Evolutionary conservation across 768 basidiomycete genomes (phyloP), one percentile per base, ranked within the genome.

Genomic region (Boletus rubescentipes): DNA sequence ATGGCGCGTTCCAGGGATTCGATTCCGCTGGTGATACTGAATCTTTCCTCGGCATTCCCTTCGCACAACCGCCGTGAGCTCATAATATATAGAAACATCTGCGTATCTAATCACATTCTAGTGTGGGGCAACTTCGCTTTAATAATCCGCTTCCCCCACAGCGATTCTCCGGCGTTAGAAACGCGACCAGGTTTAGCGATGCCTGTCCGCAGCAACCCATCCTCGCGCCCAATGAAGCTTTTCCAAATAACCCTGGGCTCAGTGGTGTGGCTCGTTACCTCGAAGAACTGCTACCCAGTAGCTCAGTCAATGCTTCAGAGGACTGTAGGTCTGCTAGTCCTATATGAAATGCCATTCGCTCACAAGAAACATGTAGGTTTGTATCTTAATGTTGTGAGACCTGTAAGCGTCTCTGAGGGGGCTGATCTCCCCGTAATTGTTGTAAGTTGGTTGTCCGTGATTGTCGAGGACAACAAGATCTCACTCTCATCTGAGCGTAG

Each of bases 181-280:
- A 44, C 9, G 42, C 42, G 29, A 44, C 41, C 26, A 4, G 3
- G 34, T 51, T 42, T 46, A 75, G 77, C 12, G 55, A 71, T 30
- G 69, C 76, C 3, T 79, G 78, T 49, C 71, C 72, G 15, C 77
- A 80, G 50, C 76, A 74, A 45, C 41, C 45, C 20, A 0, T 11
- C 4, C 31, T 53, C 8, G 54, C 2, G 4, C 38, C 46, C n/a
- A 45, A 44, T 9, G 44, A 16, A 30, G 11, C 12, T 0, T 32
- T 54, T 0, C 46, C 52, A 1, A 11, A 29, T 9, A 46, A 46
- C 12, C 32, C 56, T 14, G 54, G 51, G 23, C 37, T 50, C 32
- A 42, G 2, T 29, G 23, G 23, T 7, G 23, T 29, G 9, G 4
- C 38, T 8, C 18, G 6, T 4, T 61, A 57, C 38, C 30, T 61